Evolutionary conservation across 768 basidiomycete genomes (phyloP), one percentile per base, ranked within the genome.

Genomic region (Strobilomyces dryophilus): DNA sequence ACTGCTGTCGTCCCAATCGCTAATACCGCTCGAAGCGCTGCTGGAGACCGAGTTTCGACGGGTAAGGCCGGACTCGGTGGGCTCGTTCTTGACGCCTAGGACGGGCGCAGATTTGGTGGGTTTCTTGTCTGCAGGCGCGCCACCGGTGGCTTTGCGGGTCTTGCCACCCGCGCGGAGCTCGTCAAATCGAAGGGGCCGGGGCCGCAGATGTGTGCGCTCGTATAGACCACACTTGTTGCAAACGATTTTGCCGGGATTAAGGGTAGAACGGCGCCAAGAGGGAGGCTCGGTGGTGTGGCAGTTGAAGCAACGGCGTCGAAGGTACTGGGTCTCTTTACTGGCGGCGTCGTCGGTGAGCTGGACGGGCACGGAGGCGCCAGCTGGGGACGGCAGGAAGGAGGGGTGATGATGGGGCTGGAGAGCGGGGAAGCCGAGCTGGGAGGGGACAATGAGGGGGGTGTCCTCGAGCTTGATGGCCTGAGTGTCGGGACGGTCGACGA

Each of bases 161-260:
- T 92, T 92, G 71, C 85, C 85, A n/a, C 90, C 89, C 0, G 89
- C 85, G 6, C 90, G 83, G 39, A 93, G 79, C 69, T 92, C 91
- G 67, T 92, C 91, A 57, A 93, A 92, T 49, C 90, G 85, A 17
- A 92, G 76, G 8, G 91, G 91, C 12, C 91, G 79, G 5, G 90
- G 82, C 21, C 91, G 81, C 51, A 92, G 71, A 60, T 93, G 91
- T 12, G 91, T 93, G 64, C 91, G 88, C 70, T 93, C 91, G 64
- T 93, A 93, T 36, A 93, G 78, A 10, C 91, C 91, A 59, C 91
- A 93, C 75, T 93, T 93, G 79, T 93, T 93, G 79, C 91, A 93
- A 42, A 93, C 91, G 64, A 93, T 93, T 72, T 93, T 93, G 58
- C 91, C 91, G 0, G 88, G 89, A 69, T 91, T 90, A 64, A 93